Base-by-base conservation (phyloP, 768 basidiomycete species). In the Lactarius sp. region DNA sequence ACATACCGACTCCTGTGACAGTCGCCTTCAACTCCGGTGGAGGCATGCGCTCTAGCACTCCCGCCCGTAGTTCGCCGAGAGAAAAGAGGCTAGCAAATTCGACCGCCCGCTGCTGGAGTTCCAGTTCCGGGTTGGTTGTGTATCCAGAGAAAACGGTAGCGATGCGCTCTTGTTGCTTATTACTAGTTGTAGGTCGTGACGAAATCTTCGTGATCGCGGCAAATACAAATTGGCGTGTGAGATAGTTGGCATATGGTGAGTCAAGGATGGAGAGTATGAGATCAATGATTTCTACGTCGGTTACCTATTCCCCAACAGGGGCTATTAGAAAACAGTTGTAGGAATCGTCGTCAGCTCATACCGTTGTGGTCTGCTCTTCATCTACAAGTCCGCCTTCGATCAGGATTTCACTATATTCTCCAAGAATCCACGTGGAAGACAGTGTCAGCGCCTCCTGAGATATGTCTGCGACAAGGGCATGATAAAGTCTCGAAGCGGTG, bases 1-100 rank as follows among this genome's bases (percentile, higher is more conserved):
- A 77, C 84, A 67, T 68, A 95, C 94, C 91, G 64, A 89, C 82
- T 52, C 93, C 97, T 81, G 96, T 90, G 2, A 98, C 91, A 2
- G 96, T 98, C n/a, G 90, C 88, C 77, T 95, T 97, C 67, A 98
- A 77, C 73, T 99, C 97, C 2, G 97, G 97, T 6, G 93, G 90
- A n/a, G 97, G 97, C 97, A 99, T 99, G 60, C 94, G 84, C 77
- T 99, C 97, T 64, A 98, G 74, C 1, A 99, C 94, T 42, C 96
- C 97, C 8, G 81, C 80, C 63, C 84, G 80, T 22, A 90, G 76
- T n/a, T 90, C 85, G 6, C 87, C 87, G 8, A 92, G 75, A 34
- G 81, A 84, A 72, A 92, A 93, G 68, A 99, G 73, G 69, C 84
- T 89, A 1, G 89, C 91, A 74, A 94, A 98, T 74, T 99, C 97